A percentile compares a stretch with the other conserved stretches of the same genome.
Evolutionary conservation across 164 flowering plant genomes (phyloP).

Genomic region (Magnolia changhungtana): DNA sequence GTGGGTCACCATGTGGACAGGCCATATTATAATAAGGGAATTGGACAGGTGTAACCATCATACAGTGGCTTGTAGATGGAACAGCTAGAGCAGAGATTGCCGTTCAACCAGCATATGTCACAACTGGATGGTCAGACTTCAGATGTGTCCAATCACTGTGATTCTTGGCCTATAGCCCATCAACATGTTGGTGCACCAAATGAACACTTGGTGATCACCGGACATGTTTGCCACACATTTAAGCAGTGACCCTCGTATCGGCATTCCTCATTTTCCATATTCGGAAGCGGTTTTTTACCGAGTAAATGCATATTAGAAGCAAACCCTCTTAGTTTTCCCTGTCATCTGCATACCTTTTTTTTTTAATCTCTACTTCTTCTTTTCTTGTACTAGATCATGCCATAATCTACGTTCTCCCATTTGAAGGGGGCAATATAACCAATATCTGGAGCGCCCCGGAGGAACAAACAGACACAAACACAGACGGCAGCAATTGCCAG

Average conservation of each 20-base stretch:
- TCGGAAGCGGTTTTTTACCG: not conserved
- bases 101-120: not conserved
- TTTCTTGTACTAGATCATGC: slow-evolving; percentile 18
- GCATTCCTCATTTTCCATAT: not conserved
- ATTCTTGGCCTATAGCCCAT: not conserved
- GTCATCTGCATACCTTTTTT: not conserved
- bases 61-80: not conserved
- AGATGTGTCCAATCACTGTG: not conserved
- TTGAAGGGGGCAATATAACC: slow-evolving; percentile 51
- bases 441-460: slow-evolving; percentile 51
- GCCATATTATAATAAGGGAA: not conserved
- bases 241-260: not conserved
- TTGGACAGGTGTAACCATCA: not conserved
- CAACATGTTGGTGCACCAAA: too few species aligned
- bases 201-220: too few species aligned
- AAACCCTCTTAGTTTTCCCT: not conserved
- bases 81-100: not conserved
- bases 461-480: slow-evolving; percentile 76
- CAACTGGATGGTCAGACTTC: not conserved
- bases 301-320: not conserved
- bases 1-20: not conserved
- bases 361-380: not conserved
- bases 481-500: slow-evolving; percentile 84
- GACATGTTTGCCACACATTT: too few species aligned
- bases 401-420: slow-evolving; percentile 66